Conservation (phyloP, 768 basidiomycete genomes). For the Leccinum aurantiacum region DNA sequence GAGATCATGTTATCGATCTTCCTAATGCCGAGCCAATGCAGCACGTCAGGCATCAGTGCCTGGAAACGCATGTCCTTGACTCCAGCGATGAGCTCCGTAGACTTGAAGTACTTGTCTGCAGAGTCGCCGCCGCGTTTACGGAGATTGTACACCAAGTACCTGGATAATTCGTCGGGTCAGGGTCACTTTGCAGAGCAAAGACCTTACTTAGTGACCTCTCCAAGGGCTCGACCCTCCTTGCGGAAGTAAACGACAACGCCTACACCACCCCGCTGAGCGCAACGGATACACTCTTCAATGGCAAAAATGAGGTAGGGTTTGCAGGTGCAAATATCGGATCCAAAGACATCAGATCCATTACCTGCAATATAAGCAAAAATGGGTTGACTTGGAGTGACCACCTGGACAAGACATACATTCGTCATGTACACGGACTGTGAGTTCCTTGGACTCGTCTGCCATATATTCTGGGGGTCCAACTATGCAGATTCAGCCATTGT, state of each 20-base stretch:
- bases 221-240: constrained; percentile 90
- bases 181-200: not conserved
- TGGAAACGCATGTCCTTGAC: constrained; percentile 97
- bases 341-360: constrained; percentile 95
- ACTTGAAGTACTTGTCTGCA: constrained; percentile 92
- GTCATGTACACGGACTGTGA: constrained; percentile 90
- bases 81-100: constrained; percentile 90
- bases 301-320: constrained; percentile 92
- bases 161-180: constrained; percentile 26
- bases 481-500: constrained; percentile 28
- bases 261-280: constrained; percentile 82
- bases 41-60: constrained; percentile 92
- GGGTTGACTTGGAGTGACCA: not conserved
- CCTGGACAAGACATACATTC: constrained; percentile 61
- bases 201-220: constrained; percentile 88
- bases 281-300: constrained; percentile 89
- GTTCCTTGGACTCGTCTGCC: constrained; percentile 71
- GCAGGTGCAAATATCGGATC: constrained; percentile 90
- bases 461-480: constrained; percentile 84
- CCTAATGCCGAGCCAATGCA: constrained; percentile 92
- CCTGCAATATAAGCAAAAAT: constrained; percentile 38
- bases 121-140: constrained; percentile 93
- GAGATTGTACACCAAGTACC: constrained; percentile 93
- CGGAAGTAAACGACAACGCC: constrained; percentile 94
- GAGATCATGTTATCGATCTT: constrained; percentile 89